Evolutionary conservation across 306 rosid species (phyloP), one percentile per base, ranked within the genome.

Genomic region (Canavalia gladiata): DNA sequence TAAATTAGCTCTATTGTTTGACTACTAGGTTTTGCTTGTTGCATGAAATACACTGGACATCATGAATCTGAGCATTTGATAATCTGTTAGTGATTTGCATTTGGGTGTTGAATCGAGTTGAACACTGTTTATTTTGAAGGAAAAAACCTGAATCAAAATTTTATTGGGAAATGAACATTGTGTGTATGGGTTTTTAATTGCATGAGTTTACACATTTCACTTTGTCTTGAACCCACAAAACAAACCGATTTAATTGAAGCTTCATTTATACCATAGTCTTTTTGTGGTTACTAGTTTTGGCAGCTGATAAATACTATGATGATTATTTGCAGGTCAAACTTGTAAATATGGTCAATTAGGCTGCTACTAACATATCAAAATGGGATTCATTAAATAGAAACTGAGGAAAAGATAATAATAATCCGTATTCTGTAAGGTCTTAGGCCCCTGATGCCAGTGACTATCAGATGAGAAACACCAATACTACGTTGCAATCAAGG

Each of bases 291-390:
- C 65, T 60, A 35, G 78, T 77, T 71, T 74, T 34, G 75, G 54
- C 49, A 45, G 25, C 77, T 73, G 64, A 68, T 69, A 37, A 43
- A 65, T 56, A 67, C 9, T 42, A 12, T 64, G 57, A 76, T 78
- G 18, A 70, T 60, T 50, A 39, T 76, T 37, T 81, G 87, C 89
- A 89, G 96, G 86, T 76, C 51, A 66, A 82, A 76, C 89, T 87
- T 71, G 90, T 89, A 74, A 87, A 88, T 74, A 79, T 86, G 91
- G 91, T 86, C 35, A 85, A 91, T 30, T 90, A 91, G 81, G 90
- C 88, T 78, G 72, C 90, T 31, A 86, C 87, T 31, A 84, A 86
- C 73, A 81, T 86, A 68, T 87, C 78, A n/a, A 84, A 86, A 57
- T 83, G 89, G 91, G 86, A 83, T 63, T 64, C 72, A 12, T 59